Percentiles rank a stretch among this genome's conserved stretches.
phyloP scores from a whole-genome alignment of 352 stramenopile species.

The Elongisporangium undulatum region DNA sequence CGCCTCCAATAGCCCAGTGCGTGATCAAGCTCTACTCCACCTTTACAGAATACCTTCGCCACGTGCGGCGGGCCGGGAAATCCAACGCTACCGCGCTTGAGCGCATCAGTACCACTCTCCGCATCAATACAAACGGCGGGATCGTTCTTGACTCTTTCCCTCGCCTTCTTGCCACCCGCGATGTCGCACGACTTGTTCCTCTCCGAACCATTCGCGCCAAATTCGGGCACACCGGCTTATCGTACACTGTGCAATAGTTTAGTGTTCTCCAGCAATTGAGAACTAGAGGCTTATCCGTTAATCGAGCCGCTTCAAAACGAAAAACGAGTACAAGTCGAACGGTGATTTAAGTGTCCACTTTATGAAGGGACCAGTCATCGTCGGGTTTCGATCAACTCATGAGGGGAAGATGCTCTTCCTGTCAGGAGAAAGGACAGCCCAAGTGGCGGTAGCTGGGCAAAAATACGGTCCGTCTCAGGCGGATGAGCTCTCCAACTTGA shows the following conservation, averaged over 20 bases:
- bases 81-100: neutral
- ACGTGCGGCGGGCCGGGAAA: neutral
- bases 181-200: constrained; percentile 1
- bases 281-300: constrained; percentile 4
- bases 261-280: neutral
- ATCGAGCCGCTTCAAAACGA: constrained; percentile 5
- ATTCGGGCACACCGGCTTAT: neutral
- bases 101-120: neutral
- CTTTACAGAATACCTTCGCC: constrained; percentile 1
- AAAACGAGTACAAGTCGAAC: no score
- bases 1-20: neutral
- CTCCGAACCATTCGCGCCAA: neutral
- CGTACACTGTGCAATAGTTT: neutral
- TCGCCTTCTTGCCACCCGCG: constrained; percentile 3
- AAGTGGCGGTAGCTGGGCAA: no score
- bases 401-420: no score
- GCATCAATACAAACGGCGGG: neutral
- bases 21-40: constrained; percentile 6
- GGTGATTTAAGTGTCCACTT: no score
- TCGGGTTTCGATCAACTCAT: no score
- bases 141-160: neutral
- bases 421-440: no score
- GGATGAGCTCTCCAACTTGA: no score
- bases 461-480: no score
- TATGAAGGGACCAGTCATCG: no score